These are phyloP conservation scores for Pseudogymnoascus sp. DNA, from an alignment of 2,329 filamentous ascomycete genomes.

Conservation along the genomic window DNA sequence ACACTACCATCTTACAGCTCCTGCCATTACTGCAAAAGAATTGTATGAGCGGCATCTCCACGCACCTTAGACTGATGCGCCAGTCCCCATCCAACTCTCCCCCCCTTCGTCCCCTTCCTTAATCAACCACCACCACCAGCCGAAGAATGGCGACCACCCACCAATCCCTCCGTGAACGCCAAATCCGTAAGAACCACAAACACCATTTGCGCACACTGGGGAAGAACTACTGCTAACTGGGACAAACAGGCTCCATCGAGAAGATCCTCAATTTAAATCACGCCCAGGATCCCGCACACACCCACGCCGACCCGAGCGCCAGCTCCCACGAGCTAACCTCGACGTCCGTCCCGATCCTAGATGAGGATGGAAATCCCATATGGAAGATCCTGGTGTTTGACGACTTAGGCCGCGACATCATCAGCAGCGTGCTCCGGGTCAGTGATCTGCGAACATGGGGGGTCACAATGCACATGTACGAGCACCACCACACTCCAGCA, in stretches of 20 bases:
- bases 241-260: constrained; percentile 68
- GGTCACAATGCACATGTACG: constrained; percentile 91
- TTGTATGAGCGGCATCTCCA: background rate
- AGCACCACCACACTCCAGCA: constrained; percentile 8
- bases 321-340: constrained; percentile 51
- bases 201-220: constrained; percentile 11
- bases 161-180: constrained; percentile 56
- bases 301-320: constrained; percentile 53
- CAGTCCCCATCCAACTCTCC: background rate
- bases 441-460: constrained; percentile 89
- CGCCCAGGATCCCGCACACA: constrained; percentile 43
- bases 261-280: constrained; percentile 94
- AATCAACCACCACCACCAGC: background rate
- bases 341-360: constrained; percentile 70
- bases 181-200: constrained; percentile 51
- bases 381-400: constrained; percentile 99
- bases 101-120: background rate
- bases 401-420: constrained; percentile 82
- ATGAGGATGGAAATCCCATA: constrained; percentile 81
- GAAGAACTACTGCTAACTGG: background rate
- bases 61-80: background rate
- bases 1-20: background rate
- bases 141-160: background rate
- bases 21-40: background rate
- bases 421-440: constrained; percentile 89